Evolutionary conservation across 176 grass and related monocot genomes (phyloP).

Genomic region (Neostapfia colusana): DNA sequence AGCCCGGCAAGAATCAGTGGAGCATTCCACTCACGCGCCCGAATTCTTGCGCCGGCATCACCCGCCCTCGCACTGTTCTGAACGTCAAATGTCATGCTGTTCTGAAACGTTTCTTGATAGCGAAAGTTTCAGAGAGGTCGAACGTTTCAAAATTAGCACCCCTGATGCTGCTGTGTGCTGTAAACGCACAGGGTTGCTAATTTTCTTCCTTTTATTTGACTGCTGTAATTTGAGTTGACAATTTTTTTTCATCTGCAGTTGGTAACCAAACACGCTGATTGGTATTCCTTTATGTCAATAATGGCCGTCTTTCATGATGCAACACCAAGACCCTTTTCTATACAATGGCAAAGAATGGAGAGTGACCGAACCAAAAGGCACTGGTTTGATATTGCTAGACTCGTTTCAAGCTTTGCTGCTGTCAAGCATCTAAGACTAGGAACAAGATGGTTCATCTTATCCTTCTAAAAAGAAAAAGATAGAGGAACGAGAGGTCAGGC

Average conservation of each 20-base stretch:
- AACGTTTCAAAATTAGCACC: too few relatives aligned
- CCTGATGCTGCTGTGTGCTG: too few relatives aligned
- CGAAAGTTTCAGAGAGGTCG: too few relatives aligned
- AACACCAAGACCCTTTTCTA: background rate
- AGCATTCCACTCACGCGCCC: background rate
- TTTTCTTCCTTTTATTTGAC: too few relatives aligned
- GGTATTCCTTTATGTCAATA: background rate
- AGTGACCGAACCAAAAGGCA: background rate
- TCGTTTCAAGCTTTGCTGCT: background rate
- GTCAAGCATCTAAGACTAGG: background rate
- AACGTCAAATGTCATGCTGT: too few relatives aligned
- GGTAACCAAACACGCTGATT: background rate
- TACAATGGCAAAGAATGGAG: slow-evolving; percentile 10
- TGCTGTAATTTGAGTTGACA: background rate
- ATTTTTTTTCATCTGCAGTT: background rate
- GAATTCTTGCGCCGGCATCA: background rate
- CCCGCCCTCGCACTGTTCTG: too few relatives aligned
- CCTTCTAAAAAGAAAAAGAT: background rate
- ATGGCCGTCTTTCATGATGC: background rate
- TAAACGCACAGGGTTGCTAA: too few relatives aligned
- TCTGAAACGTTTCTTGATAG: too few relatives aligned
- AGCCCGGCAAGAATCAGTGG: background rate
- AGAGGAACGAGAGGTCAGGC: too few relatives aligned
- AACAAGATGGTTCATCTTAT: background rate
- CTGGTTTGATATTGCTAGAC: background rate